Evolutionary conservation across 345 rosid species (phyloP).

Genomic region (Eucalyptus regnans): DNA sequence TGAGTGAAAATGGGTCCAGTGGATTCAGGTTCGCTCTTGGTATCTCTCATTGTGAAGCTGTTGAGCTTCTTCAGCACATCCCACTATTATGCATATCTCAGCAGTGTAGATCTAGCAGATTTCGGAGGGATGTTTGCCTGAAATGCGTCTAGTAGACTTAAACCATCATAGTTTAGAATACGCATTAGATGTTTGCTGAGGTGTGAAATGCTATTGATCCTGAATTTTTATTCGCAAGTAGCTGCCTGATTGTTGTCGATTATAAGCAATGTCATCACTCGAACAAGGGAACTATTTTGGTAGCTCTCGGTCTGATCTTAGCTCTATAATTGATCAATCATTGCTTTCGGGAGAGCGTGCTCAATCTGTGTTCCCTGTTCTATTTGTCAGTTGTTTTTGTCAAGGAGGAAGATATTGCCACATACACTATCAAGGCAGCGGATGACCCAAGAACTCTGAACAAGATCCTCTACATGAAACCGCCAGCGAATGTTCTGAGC

Average conservation of each 20-base stretch:
- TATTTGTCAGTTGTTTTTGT: background rate
- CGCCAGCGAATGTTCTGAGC: slow-evolving; percentile 2
- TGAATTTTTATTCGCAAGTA: background rate
- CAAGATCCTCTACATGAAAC: slow-evolving; percentile 10
- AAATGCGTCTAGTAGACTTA: background rate
- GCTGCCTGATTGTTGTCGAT: background rate
- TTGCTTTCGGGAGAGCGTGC: background rate
- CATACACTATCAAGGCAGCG: slow-evolving; percentile 18
- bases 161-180: background rate
- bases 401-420: slow-evolving; percentile 5
- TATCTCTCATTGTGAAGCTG: background rate
- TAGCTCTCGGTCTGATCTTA: background rate
- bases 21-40: background rate
- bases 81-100: background rate
- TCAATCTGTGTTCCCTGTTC: background rate
- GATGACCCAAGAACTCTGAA: slow-evolving; percentile 22
- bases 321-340: background rate
- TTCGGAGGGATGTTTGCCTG: background rate
- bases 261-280: background rate
- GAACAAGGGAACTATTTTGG: background rate
- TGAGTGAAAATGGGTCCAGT: background rate
- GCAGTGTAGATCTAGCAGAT: background rate
- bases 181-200: background rate
- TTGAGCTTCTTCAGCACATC: background rate
- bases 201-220: background rate